A percentile compares a stretch with the other conserved stretches of the same genome.
Evolutionary conservation across 2,329 filamentous ascomycete species (phyloP).

Genomic region (Aspergillus caelatus): DNA sequence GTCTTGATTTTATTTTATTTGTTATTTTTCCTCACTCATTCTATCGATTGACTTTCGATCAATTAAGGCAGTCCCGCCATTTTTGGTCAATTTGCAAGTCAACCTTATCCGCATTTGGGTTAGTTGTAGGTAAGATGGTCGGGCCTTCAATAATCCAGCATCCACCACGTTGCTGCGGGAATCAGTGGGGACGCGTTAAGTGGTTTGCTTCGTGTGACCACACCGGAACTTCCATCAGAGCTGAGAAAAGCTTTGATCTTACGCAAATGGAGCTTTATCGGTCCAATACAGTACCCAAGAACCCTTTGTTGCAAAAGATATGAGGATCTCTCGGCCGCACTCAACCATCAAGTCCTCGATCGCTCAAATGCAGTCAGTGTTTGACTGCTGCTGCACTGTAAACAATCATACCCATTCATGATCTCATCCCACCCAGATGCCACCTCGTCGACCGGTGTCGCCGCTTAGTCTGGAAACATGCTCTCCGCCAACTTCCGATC

Average conservation of each 20-base stretch:
- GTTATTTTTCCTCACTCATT: neutral
- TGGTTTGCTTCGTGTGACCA: slow-evolving; percentile 20
- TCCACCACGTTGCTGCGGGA: slow-evolving; percentile 22
- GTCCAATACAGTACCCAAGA: slow-evolving; percentile 4
- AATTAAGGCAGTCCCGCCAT: neutral
- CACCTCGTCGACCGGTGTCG: slow-evolving; percentile 33
- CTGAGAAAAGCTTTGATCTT: neutral
- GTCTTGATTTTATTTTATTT: neutral
- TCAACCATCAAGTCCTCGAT: slow-evolving; percentile 5
- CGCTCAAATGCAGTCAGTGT: slow-evolving; percentile 28
- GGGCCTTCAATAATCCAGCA: neutral
- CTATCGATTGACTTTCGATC: neutral
- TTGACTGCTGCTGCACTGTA: slow-evolving; percentile 23
- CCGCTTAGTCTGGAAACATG: slow-evolving; percentile 41
- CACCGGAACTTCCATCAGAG: neutral
- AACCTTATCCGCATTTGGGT: neutral
- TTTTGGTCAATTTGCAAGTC: neutral
- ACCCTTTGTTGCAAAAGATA: slow-evolving; percentile 16
- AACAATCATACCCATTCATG: slow-evolving; percentile 15
- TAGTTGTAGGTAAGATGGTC: neutral
- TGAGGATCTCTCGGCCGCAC: slow-evolving; percentile 16
- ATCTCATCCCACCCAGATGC: slow-evolving; percentile 31
- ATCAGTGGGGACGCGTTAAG: slow-evolving; percentile 23
- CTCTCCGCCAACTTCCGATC: slow-evolving; percentile 25
- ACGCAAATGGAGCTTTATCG: neutral